Evolutionary conservation across 495 filamentous ascomycete genomes (phyloP).

Genomic region (Penicillium cataractarum): DNA sequence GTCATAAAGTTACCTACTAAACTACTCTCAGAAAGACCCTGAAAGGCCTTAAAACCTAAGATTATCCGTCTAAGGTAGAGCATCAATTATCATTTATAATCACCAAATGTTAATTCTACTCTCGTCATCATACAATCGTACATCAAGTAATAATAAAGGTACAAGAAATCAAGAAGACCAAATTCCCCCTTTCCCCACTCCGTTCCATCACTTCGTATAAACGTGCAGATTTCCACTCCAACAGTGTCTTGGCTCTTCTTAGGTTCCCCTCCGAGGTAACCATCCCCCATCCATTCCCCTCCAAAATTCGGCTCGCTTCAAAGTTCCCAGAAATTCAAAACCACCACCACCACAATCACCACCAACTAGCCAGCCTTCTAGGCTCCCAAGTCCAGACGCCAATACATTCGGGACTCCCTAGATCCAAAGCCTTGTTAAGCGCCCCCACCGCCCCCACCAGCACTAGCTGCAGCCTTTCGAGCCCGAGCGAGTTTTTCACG

Average conservation of each 20-base stretch:
- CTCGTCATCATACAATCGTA: background rate
- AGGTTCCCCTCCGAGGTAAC: background rate
- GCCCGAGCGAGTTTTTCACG: slow-evolving; percentile 21
- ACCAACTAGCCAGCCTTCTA: background rate
- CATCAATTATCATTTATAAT: background rate
- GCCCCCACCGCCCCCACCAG: slow-evolving; percentile 8
- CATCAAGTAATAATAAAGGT: background rate
- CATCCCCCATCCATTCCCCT: background rate
- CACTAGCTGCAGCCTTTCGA: slow-evolving; percentile 1
- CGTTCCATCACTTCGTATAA: slow-evolving; percentile 9
- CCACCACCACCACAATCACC: background rate
- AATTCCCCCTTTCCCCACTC: background rate
- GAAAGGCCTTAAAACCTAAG: background rate
- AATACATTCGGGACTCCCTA: too few relatives aligned
- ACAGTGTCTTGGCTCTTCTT: slow-evolving; percentile 4
- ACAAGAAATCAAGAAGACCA: background rate
- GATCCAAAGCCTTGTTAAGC: background rate
- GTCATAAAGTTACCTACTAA: background rate
- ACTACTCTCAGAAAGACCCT: background rate
- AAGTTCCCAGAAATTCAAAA: background rate
- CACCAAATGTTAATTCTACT: background rate
- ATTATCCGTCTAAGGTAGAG: background rate
- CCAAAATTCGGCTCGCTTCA: background rate
- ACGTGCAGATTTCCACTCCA: background rate
- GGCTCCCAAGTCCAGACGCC: background rate